A percentile compares a stretch with the other conserved stretches of the same genome.
Evolutionary conservation across 202 grass and related monocot species (phyloP).

Genomic region (Brachypodium distachyon): DNA sequence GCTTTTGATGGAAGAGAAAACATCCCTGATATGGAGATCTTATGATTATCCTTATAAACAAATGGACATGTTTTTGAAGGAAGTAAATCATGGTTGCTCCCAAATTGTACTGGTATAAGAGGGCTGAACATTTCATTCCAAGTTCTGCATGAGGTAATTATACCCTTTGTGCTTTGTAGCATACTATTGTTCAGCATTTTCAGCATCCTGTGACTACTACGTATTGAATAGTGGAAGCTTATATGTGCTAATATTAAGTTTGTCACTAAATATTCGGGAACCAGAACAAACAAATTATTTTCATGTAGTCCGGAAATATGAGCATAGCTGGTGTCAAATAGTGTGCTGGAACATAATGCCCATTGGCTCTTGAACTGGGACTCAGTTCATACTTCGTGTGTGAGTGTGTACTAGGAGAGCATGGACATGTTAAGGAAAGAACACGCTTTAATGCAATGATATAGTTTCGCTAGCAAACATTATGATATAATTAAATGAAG

Average conservation of each 20-base stretch:
- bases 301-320: not conserved
- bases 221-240: not conserved
- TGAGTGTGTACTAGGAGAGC: no score
- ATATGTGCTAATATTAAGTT: not conserved
- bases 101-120: not conserved
- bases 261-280: not conserved
- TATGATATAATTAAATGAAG: no score
- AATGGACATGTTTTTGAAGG: not conserved
- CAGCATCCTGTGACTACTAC: not conserved
- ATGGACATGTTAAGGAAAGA: no score
- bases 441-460: no score
- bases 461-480: no score
- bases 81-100: not conserved
- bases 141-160: not conserved
- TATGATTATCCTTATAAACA: not conserved
- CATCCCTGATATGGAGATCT: not conserved
- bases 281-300: not conserved
- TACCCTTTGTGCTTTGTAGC: not conserved
- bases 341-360: no score
- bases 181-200: not conserved
- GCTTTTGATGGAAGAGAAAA: not conserved
- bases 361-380: no score
- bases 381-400: no score
- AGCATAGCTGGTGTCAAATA: not conserved
- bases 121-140: not conserved